Evolutionary conservation across 2,329 filamentous ascomycete species (phyloP).

Genomic region (Ceratocystis smalleyi): DNA sequence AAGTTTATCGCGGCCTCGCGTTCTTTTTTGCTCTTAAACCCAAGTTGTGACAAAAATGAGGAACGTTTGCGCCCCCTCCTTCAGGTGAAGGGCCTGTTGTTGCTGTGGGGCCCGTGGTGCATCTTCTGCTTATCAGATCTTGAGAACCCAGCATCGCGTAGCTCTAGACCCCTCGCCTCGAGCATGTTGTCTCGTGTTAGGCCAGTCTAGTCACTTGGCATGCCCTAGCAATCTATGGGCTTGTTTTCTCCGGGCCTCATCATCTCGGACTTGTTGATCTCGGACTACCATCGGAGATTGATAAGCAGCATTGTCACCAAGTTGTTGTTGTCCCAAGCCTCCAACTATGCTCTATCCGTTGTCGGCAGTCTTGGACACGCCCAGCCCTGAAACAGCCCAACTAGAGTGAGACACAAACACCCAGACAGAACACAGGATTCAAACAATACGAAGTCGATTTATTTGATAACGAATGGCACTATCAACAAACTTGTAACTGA

Average conservation of each 20-base stretch:
- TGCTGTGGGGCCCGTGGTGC: neutral
- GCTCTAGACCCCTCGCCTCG: neutral
- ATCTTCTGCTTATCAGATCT: constrained; percentile 8
- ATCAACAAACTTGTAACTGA: no score
- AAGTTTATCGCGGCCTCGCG: no score
- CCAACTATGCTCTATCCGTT: neutral
- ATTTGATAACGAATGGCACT: neutral
- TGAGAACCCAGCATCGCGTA: neutral
- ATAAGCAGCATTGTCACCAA: neutral
- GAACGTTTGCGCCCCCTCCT: neutral
- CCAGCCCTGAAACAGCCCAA: neutral
- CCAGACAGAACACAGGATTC: no score
- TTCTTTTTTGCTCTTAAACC: no score
- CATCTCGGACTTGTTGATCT: neutral
- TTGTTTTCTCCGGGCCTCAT: neutral
- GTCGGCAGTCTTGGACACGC: neutral
- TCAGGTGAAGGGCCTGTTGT: neutral
- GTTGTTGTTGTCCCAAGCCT: neutral
- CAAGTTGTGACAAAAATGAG: no score
- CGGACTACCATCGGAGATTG: neutral
- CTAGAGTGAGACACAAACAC: neutral
- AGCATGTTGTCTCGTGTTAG: neutral
- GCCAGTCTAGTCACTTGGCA: neutral
- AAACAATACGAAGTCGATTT: neutral
- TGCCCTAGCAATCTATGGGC: neutral